Base-by-base conservation (phyloP, 441 rosid species). In the Mallotus repandus region DNA sequence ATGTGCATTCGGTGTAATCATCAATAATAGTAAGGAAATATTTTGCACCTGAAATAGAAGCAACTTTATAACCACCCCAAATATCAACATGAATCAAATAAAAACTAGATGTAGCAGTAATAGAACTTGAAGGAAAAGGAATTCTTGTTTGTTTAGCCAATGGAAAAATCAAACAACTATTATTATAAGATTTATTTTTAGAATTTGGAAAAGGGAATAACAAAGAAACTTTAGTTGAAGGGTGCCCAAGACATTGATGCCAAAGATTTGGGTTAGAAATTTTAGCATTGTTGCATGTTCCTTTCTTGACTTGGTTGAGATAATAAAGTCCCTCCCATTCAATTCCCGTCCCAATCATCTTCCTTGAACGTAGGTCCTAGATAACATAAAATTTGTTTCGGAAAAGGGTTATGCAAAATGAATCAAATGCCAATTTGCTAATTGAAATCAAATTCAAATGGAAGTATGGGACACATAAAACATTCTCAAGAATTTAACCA, bases 51-150 rank as follows among this genome's bases (percentile, higher is more conserved):
- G 52, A 22, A 25, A 50, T 7, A 7, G 45, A 66, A 49, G 21
- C 12, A 22, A 49, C 41, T 15, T 62, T 15, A 62, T 62, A 62
- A 5, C 48, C 19, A 15, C 48, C 48, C 49, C 21, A 38, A 35
- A 49, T 66, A 14, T 66, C 70, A 50, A 66, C 15, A 66, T 66
- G 58, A 4, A 66, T 66, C 9, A 50, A 25, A 66, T 10, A 29
- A 22, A 50, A 50, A 66, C 32, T 29, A 14, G 3, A 49, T 13
- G 7, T 25, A 14, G 8, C 50, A 29, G 14, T 13, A 16, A 66
- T 66, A 4, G 21, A 66, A 14, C 58, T 49, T 22, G 22, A 66
- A 0, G 58, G 2, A 25, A 49, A 66, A 1, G 58, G 4, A 15
- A 25, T 22, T 3, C 22, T 7, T 2, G 45, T 66, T 50, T 66